Evolutionary conservation across 2,329 filamentous ascomycete genomes (phyloP).

Genomic region (Tolypocladium ovalisporum): DNA sequence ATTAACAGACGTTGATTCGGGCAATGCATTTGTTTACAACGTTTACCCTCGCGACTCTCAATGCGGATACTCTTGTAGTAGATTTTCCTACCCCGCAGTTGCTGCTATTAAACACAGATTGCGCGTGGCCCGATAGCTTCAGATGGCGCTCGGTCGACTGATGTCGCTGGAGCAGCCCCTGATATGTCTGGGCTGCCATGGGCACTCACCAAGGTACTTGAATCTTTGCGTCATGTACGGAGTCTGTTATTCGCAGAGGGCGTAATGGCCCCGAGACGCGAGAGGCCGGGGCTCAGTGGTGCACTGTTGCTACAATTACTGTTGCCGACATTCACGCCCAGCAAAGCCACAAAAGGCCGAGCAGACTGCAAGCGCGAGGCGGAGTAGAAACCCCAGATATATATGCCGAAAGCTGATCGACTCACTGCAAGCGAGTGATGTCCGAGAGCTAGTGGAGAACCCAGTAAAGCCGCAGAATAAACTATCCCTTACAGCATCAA

Average conservation of each 20-base stretch:
- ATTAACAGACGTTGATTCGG: too few species aligned
- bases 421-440: constrained; percentile 7
- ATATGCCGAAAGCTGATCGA: background rate
- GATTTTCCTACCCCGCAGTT: background rate
- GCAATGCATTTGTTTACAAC: too few species aligned
- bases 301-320: background rate
- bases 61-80: too few species aligned
- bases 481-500: constrained; percentile 14
- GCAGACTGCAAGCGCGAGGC: background rate
- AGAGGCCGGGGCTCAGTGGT: background rate
- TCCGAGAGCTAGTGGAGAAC: constrained; percentile 9
- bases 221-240: background rate
- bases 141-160: background rate
- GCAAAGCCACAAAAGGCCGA: background rate
- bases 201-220: too few species aligned
- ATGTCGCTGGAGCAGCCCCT: background rate
- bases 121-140: background rate
- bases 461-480: constrained; percentile 14
- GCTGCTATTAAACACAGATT: background rate
- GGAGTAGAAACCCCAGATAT: background rate
- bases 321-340: background rate
- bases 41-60: too few species aligned
- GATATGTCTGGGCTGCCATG: background rate
- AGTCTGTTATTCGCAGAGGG: background rate
- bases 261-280: too few species aligned